Conservation (phyloP, 1,139 yeast species). For the Lodderomyces orthopsilosis region DNA sequence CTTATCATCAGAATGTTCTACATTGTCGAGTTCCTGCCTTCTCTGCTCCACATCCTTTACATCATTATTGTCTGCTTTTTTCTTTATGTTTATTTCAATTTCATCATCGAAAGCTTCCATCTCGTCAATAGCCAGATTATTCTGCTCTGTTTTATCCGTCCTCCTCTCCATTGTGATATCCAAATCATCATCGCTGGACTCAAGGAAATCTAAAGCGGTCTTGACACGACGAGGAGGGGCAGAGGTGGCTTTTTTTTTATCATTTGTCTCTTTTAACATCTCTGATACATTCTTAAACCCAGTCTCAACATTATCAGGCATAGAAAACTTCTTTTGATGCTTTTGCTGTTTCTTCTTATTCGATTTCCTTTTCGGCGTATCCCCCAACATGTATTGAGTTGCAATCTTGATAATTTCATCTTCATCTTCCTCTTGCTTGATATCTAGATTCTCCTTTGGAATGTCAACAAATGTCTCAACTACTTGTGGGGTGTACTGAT, state of each 20-base stretch:
- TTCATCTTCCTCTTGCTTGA: slow-evolving; percentile 52
- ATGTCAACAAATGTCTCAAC: slow-evolving; percentile 57
- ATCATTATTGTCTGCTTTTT: neutral
- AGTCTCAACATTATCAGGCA: slow-evolving; percentile 76
- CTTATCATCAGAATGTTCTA: neutral
- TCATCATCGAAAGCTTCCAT: neutral
- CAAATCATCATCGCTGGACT: slow-evolving; percentile 20
- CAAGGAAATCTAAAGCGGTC: slow-evolving; percentile 24
- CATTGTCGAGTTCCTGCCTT: neutral
- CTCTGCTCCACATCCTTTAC: neutral
- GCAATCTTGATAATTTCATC: slow-evolving; percentile 72
- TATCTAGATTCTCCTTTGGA: slow-evolving; percentile 65
- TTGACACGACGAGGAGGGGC: slow-evolving; percentile 7
- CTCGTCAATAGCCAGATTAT: neutral
- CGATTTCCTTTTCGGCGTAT: slow-evolving; percentile 7
- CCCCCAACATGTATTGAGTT: slow-evolving; percentile 39
- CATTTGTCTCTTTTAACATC: slow-evolving; percentile 37
- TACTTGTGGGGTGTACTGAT: slow-evolving; percentile 49
- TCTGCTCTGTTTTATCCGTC: neutral
- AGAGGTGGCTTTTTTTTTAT: slow-evolving; percentile 15
- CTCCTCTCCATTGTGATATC: neutral
- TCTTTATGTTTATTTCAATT: neutral
- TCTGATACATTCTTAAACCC: slow-evolving; percentile 63
- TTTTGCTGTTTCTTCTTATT: slow-evolving; percentile 12
- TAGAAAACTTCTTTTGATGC: slow-evolving; percentile 48